Evolutionary conservation across 148 eudicot genomes (phyloP).

Genomic region (Euryodendron excelsum): DNA sequence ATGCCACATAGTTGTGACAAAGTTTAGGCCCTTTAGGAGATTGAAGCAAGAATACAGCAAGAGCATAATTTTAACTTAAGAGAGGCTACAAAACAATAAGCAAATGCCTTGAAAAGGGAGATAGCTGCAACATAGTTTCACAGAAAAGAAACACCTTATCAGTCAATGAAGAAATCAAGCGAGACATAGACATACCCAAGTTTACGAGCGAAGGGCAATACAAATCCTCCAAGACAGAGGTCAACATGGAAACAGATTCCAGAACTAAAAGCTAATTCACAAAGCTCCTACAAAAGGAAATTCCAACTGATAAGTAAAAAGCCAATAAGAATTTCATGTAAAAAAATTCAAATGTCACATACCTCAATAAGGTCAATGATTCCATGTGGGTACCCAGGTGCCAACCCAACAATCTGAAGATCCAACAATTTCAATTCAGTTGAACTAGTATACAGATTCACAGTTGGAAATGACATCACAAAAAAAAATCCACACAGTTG

Average conservation of each 20-base stretch:
- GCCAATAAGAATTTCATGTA: constrained; percentile 4
- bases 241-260: constrained; percentile 95
- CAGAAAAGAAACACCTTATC: not conserved
- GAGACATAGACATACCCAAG: constrained; percentile 82
- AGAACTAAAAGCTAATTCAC: constrained; percentile 60
- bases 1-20: not conserved
- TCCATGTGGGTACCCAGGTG: constrained; percentile 99
- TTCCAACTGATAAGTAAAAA: constrained; percentile 11
- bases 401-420: constrained; percentile 93
- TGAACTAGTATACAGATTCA: constrained; percentile 7
- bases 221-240: constrained; percentile 99
- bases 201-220: constrained; percentile 92
- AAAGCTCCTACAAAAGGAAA: constrained; percentile 85
- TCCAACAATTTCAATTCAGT: constrained; percentile 11
- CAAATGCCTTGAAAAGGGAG: not conserved
- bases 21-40: not conserved
- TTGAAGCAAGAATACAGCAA: not conserved
- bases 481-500: constrained; percentile 5
- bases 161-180: not conserved
- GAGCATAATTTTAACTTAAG: too few species aligned
- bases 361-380: constrained; percentile 92
- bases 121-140: not conserved
- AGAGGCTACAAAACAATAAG: constrained; percentile 1
- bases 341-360: constrained; percentile 17
- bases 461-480: not conserved